Evolutionary conservation across 495 filamentous ascomycete species (phyloP).

Genomic region (Hypoxylon trugodes): DNA sequence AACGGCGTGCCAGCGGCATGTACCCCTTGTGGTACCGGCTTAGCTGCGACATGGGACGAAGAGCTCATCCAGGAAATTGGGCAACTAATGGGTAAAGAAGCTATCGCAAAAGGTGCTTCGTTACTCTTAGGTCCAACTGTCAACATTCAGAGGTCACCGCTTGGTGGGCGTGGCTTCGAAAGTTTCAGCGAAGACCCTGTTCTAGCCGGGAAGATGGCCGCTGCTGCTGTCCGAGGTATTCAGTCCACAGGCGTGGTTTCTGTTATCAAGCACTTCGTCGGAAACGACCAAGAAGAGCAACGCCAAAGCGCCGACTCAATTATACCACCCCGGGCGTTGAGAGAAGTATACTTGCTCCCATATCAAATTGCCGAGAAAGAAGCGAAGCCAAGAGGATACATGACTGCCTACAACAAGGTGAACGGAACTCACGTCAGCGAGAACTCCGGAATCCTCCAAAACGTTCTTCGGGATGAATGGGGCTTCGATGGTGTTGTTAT

Average conservation of each 20-base stretch:
- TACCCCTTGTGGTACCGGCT: neutral
- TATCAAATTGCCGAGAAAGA: constrained; percentile 7
- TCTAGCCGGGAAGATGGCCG: neutral
- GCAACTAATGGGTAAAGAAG: constrained; percentile 6
- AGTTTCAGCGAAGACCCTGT: constrained; percentile 10
- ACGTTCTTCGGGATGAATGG: neutral
- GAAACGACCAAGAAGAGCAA: neutral
- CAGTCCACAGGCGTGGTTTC: constrained; percentile 1
- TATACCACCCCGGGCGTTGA: neutral
- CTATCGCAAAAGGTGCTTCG: neutral
- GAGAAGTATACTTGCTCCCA: neutral
- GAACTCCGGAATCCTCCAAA: neutral
- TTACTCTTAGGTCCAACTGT: neutral
- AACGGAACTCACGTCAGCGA: constrained; percentile 8
- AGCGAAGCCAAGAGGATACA: neutral
- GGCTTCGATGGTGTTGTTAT: neutral
- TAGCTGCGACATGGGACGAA: constrained; percentile 3
- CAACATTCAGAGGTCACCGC: constrained; percentile 3
- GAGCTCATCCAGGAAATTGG: neutral
- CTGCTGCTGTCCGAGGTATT: neutral
- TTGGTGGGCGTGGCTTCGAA: constrained; percentile 4
- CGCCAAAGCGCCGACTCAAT: neutral
- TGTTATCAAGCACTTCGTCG: neutral
- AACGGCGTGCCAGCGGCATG: constrained; percentile 1
- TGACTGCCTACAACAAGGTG: neutral